Base-by-base conservation (phyloP, 2,329 filamentous ascomycete genomes). In the Calycina herbarum region DNA sequence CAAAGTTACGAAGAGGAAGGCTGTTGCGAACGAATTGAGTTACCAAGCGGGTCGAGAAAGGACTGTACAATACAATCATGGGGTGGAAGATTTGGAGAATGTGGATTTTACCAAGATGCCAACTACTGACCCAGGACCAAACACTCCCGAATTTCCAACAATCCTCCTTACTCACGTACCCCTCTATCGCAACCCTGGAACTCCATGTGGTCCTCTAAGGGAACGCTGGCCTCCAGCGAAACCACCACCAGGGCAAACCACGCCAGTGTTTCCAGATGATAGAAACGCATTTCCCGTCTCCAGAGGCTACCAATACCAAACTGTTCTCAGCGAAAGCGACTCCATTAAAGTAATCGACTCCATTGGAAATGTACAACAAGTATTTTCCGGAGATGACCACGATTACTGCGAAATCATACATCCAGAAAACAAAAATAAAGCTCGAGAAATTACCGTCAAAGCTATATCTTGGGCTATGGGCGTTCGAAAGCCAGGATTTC, bases 381-480 rank as follows among this genome's bases (percentile, higher is more conserved):
- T 94, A 56, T 99, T 98, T 75, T 97, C 93, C 0, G 95, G 95
- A 11, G 95, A 99, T 73, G 95, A 99, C 75, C 95, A 99, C 79
- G 95, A 99, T 79, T 97, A 98, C 79, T 99, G 95, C 79, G 94
- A 97, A 74, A 80, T 98, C 6, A 83, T 89, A 0, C 95, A 99
- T 77, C 86, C 88, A 17, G 67, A 67, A 61, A 70, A 73, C 2
- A 83, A 86, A 20, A 86, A 89, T 66, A 88, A 88, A 68, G 80
- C 86, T 29, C 78, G 79, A 29, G 95, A 99, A 77, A 96, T 97
- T 69, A 99, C 95, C 0, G 93, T 98, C 72, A 99, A 99, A 80
- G 94, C 90, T 74, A 87, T 96, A 71, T 96, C 89, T 74, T 97
- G 94, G 93, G 93, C 93, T 20, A 98, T 98, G 95, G 94, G 95